Conservation (phyloP, 176 grass and related monocot species). For the Chloris gayana region DNA sequence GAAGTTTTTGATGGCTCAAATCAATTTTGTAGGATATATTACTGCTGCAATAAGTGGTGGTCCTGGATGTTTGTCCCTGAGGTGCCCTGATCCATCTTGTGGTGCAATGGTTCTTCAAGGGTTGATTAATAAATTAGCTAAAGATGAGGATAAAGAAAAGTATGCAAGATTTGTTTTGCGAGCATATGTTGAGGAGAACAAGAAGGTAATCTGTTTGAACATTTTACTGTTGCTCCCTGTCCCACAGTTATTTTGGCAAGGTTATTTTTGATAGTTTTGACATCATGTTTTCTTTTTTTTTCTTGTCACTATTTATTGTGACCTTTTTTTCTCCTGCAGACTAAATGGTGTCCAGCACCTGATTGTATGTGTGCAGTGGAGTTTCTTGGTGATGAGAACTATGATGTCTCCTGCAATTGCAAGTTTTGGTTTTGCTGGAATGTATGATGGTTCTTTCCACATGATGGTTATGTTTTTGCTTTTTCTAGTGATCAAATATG, state of each 20-base stretch:
- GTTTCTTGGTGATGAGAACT: conserved; percentile 67
- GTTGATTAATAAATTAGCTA: conserved; percentile 71
- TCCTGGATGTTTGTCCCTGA: conserved; percentile 86
- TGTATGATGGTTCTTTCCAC: too few species aligned
- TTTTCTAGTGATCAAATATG: neutral
- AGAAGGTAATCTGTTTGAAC: conserved; percentile 60
- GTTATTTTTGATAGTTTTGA: conserved; percentile 12
- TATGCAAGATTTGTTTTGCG: conserved; percentile 74
- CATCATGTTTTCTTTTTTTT: neutral
- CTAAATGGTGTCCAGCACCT: conserved; percentile 96
- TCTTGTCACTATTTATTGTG: neutral
- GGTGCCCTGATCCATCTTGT: conserved; percentile 91
- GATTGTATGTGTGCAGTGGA: conserved; percentile 90
- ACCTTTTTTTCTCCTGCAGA: conserved; percentile 53
- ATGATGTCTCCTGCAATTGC: conserved; percentile 78
- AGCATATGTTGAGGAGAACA: conserved; percentile 91
- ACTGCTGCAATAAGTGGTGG: conserved; percentile 67
- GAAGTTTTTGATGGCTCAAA: conserved; percentile 19
- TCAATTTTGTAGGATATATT: conserved; percentile 73
- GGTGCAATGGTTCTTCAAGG: conserved; percentile 61
- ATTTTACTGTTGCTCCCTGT: neutral
- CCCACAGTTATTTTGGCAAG: neutral
- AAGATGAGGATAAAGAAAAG: conserved; percentile 63
- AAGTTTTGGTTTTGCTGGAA: conserved; percentile 90
- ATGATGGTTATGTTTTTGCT: neutral